Conservation (phyloP, 768 basidiomycete species). For the Leccinum pellstonianum region DNA sequence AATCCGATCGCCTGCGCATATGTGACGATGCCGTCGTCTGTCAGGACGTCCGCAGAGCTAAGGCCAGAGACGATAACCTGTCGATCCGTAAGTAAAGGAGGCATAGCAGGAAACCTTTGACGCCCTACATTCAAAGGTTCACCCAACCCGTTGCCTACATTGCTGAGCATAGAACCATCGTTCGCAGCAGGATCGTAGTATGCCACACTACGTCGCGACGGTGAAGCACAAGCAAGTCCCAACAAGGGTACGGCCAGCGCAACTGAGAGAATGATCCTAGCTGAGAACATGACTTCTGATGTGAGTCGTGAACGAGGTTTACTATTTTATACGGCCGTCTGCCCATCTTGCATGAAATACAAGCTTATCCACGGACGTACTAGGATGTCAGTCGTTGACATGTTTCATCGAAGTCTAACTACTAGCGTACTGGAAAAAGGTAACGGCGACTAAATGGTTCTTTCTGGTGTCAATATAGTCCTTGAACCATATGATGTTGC, state of each 20-base stretch:
- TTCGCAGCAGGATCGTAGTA: slow-evolving; percentile 36
- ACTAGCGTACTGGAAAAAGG: background rate
- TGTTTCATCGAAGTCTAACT: background rate
- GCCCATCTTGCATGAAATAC: background rate
- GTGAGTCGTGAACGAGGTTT: background rate
- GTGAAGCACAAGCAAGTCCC: slow-evolving; percentile 1
- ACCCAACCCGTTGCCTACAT: slow-evolving; percentile 39
- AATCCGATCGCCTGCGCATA: slow-evolving; percentile 64
- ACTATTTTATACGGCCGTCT: background rate
- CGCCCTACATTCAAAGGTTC: slow-evolving; percentile 42
- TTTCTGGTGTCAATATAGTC: background rate
- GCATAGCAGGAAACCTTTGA: background rate
- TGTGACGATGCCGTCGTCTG: slow-evolving; percentile 52
- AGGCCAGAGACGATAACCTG: slow-evolving; percentile 64
- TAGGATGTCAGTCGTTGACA: background rate
- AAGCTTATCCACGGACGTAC: background rate
- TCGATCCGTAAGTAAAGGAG: background rate
- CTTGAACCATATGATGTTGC: background rate
- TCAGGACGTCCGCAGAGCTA: slow-evolving; percentile 57
- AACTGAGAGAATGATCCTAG: background rate
- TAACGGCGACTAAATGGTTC: background rate
- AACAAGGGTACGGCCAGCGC: slow-evolving; percentile 1
- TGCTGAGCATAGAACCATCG: slow-evolving; percentile 48
- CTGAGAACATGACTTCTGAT: slow-evolving; percentile 1
- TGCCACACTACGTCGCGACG: slow-evolving; percentile 16